A percentile compares a stretch with the other conserved stretches of the same genome.
phyloP scores from a whole-genome alignment of 2,329 filamentous ascomycete genomes.

The Stachybotrys echinatus region DNA sequence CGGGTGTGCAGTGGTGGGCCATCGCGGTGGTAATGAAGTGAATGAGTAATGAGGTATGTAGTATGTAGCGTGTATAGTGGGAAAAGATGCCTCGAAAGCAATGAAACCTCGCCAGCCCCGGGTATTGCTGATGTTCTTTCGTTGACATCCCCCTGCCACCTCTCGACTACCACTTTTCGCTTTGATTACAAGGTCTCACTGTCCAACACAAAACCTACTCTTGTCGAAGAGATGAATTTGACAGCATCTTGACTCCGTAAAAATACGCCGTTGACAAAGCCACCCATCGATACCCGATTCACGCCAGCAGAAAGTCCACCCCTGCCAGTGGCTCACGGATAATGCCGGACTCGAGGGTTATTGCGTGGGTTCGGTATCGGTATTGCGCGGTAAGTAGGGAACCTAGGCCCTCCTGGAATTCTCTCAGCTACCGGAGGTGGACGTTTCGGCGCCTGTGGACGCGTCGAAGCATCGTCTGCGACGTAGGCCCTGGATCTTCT shows the following conservation, averaged over 20 bases:
- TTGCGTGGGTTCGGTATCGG: constrained; percentile 25
- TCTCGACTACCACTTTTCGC: no score
- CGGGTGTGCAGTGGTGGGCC: background rate
- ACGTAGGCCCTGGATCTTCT: background rate
- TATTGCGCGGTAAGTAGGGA: constrained; percentile 25
- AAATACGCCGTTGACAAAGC: no score
- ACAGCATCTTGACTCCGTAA: background rate
- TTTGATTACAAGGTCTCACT: no score
- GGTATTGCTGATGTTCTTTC: no score
- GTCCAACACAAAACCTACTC: no score
- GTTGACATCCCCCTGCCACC: no score
- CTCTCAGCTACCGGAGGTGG: constrained; percentile 17
- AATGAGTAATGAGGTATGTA: background rate
- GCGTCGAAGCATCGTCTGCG: background rate
- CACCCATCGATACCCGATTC: no score
- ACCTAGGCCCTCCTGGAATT: constrained; percentile 25
- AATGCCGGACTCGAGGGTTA: background rate
- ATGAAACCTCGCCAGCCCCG: no score
- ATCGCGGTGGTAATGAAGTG: background rate
- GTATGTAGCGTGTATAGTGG: background rate
- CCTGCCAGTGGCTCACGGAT: background rate
- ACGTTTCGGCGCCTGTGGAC: background rate
- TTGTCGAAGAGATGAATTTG: background rate
- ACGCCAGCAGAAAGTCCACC: no score
- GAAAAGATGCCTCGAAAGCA: background rate